Percentiles rank a stretch among this genome's conserved stretches.
Conservation (phyloP, 192 early-diverging fungal genomes). For the Mortierella claussenii region DNA sequence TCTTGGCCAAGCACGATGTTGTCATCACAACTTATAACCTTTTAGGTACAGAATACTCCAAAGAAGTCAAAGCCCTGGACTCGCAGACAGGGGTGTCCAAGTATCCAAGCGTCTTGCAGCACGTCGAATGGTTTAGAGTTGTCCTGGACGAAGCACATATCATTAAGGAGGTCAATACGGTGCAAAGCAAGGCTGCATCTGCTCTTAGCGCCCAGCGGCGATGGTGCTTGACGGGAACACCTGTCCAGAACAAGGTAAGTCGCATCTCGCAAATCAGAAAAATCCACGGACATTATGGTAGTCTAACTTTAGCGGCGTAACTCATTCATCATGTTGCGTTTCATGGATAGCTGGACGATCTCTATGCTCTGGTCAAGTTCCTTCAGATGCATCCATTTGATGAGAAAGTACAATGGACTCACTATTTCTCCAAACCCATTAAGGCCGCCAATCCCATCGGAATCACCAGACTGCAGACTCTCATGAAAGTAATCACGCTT, state of each 20-base stretch:
- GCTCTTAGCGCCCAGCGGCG: conserved; percentile 74
- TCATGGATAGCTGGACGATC: conserved; percentile 76
- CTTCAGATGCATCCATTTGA: conserved; percentile 64
- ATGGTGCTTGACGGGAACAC: conserved; percentile 95
- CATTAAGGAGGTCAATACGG: conserved; percentile 87
- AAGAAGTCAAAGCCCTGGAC: conserved; percentile 37
- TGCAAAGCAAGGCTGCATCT: conserved; percentile 76
- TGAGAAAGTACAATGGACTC: conserved; percentile 54
- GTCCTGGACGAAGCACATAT: conserved; percentile 96
- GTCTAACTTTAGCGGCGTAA: no score
- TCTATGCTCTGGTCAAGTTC: conserved; percentile 88
- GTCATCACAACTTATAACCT: conserved; percentile 64
- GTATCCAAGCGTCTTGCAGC: conserved; percentile 57
- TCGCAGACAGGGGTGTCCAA: conserved; percentile 21
- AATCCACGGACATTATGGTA: no score
- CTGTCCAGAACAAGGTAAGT: conserved; percentile 69
- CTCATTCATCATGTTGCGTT: background rate
- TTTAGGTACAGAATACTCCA: conserved; percentile 56
- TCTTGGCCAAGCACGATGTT: conserved; percentile 53
- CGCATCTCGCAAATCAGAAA: background rate
- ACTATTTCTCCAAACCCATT: conserved; percentile 55
- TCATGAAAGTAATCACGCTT: conserved; percentile 82
- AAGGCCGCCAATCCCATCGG: conserved; percentile 52
- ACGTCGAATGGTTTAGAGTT: conserved; percentile 84
- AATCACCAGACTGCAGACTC: conserved; percentile 64